A percentile compares a stretch with the other conserved stretches of the same genome.
Evolutionary conservation across 2,329 filamentous ascomycete species (phyloP).

Genomic region (Trichoderma afroharzianum): DNA sequence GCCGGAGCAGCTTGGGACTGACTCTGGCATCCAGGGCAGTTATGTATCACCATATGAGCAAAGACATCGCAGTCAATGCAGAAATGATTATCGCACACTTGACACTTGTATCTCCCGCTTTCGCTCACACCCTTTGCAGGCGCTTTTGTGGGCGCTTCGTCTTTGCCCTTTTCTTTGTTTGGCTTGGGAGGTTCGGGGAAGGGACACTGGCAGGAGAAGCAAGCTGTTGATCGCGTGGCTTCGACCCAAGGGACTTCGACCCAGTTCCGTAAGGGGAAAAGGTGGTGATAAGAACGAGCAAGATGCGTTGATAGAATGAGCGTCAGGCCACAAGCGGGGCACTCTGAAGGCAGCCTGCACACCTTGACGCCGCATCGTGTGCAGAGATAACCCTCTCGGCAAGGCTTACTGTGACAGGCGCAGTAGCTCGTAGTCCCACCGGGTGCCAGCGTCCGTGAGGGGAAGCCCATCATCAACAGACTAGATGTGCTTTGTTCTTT

Average conservation of each 20-base stretch:
- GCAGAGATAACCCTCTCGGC: conserved; percentile 83
- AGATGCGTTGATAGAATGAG: conserved; percentile 92
- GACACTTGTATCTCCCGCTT: conserved; percentile 83
- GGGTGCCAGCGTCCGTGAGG: conserved; percentile 74
- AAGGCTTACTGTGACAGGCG: conserved; percentile 83
- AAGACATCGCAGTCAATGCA: conserved; percentile 98
- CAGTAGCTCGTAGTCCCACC: conserved; percentile 68
- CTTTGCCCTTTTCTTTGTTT: conserved; percentile 18
- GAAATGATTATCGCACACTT: conserved; percentile 84
- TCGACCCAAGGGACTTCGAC: conserved; percentile 79
- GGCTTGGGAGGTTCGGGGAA: conserved; percentile 56
- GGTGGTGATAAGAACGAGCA: conserved; percentile 86
- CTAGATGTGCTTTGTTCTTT: conserved; percentile 55
- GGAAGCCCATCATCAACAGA: conserved; percentile 97
- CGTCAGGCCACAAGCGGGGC: conserved; percentile 85
- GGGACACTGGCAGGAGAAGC: conserved; percentile 70
- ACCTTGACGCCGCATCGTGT: conserved; percentile 86
- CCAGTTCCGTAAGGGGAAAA: conserved; percentile 90
- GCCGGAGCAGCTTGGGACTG: not conserved
- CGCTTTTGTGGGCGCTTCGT: conserved; percentile 23
- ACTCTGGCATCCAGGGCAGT: conserved; percentile 85
- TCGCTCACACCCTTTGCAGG: conserved; percentile 68
- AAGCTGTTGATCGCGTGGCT: conserved; percentile 60
- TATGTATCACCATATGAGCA: conserved; percentile 89
- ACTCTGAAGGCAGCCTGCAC: conserved; percentile 84